These are phyloP conservation scores for Rhizopus delemar DNA, from an alignment of 371 early-diverging fungal genomes.

Conservation along the genomic window DNA sequence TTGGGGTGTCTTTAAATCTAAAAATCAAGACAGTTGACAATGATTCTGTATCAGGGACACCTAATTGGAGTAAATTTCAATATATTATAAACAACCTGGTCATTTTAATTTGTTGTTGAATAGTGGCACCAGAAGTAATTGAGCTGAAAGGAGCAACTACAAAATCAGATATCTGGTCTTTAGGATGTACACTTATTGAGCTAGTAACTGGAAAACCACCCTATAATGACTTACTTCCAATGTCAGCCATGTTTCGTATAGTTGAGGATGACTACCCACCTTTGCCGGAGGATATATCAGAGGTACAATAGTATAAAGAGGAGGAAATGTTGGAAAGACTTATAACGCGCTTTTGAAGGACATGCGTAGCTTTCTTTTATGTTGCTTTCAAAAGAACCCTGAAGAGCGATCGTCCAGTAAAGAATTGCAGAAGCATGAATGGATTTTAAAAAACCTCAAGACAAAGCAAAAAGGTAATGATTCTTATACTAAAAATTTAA, in stretches of 20 bases:
- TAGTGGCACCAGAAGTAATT: slow-evolving; percentile 97
- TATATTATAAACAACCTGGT: not conserved
- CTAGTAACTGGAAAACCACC: slow-evolving; percentile 87
- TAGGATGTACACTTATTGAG: slow-evolving; percentile 89
- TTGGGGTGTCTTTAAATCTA: slow-evolving; percentile 89
- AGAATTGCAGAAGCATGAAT: slow-evolving; percentile 67
- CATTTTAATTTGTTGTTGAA: slow-evolving; percentile 5
- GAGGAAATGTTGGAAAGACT: not conserved
- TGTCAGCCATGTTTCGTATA: slow-evolving; percentile 89
- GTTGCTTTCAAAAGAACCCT: slow-evolving; percentile 85
- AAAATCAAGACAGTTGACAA: slow-evolving; percentile 66
- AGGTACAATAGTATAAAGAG: slow-evolving; percentile 28
- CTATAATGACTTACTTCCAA: slow-evolving; percentile 75
- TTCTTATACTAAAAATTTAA: not conserved
- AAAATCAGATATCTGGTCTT: slow-evolving; percentile 89
- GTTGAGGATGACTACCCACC: slow-evolving; percentile 90
- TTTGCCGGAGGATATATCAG: slow-evolving; percentile 79
- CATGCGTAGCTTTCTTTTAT: slow-evolving; percentile 70
- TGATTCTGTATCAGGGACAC: slow-evolving; percentile 82
- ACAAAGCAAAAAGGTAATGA: slow-evolving; percentile 11
- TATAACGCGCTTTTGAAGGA: slow-evolving; percentile 37
- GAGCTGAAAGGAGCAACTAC: slow-evolving; percentile 78
- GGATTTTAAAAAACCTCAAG: slow-evolving; percentile 61
- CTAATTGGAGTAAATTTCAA: slow-evolving; percentile 84
- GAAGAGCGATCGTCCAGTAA: slow-evolving; percentile 67